phyloP scores from a whole-genome alignment of 2,329 filamentous ascomycete genomes.

The Fusarium pseudograminearum region DNA sequence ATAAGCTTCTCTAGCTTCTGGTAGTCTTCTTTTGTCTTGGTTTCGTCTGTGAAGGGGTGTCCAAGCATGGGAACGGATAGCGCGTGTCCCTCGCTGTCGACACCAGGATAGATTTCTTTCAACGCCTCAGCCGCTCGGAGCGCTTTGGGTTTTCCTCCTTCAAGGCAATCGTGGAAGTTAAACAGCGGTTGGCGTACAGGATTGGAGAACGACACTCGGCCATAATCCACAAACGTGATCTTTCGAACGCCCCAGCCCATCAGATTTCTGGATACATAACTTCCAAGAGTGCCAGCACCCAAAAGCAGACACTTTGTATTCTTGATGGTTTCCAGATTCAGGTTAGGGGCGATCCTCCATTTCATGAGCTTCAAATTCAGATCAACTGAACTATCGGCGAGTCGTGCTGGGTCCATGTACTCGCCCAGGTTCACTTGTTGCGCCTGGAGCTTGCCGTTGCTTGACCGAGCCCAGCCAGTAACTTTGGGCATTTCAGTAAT shows the following conservation, averaged over 20 bases:
- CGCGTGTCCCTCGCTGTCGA: constrained; percentile 82
- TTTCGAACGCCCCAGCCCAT: constrained; percentile 96
- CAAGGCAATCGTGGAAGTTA: constrained; percentile 86
- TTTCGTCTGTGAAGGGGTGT: constrained; percentile 82
- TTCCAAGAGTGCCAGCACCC: constrained; percentile 91
- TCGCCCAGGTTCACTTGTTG: constrained; percentile 86
- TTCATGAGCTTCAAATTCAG: constrained; percentile 98
- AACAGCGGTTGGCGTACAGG: constrained; percentile 95
- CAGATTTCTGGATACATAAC: constrained; percentile 90
- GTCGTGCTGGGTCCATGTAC: constrained; percentile 89
- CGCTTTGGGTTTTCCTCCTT: constrained; percentile 88
- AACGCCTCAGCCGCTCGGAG: constrained; percentile 82
- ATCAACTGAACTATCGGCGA: constrained; percentile 95
- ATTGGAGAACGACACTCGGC: constrained; percentile 93
- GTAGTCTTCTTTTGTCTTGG: constrained; percentile 78
- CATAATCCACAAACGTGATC: constrained; percentile 96
- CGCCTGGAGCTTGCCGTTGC: constrained; percentile 79
- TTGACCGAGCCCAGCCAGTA: constrained; percentile 93
- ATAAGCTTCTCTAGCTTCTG: constrained; percentile 80
- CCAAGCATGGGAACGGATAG: constrained; percentile 96
- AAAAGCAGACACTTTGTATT: constrained; percentile 89
- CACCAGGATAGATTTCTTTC: constrained; percentile 88
- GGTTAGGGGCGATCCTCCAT: constrained; percentile 91
- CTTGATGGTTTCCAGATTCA: constrained; percentile 91
- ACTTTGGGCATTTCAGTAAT: constrained; percentile 80